These are phyloP conservation scores for Eustoma russellianum DNA, from an alignment of 257 asterid genomes.

Conservation along the genomic window DNA sequence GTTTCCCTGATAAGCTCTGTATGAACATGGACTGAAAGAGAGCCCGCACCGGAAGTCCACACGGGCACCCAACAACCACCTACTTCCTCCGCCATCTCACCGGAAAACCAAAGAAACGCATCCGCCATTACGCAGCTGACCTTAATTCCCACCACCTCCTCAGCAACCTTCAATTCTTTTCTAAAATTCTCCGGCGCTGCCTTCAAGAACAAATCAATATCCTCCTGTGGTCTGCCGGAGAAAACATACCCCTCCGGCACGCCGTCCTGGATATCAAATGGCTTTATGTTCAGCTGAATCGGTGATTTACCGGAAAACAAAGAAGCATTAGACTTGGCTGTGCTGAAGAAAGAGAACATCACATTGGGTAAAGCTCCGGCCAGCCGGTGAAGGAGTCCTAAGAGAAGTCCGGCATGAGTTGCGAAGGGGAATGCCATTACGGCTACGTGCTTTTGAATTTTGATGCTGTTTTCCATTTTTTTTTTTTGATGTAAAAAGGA, in stretches of 20 bases:
- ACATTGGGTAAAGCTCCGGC: constrained; percentile 27
- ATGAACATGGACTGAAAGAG: constrained; percentile 33
- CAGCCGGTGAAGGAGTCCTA: constrained; percentile 32
- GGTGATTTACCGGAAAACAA: neutral
- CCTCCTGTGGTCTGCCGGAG: constrained; percentile 23
- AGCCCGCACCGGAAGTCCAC: constrained; percentile 38
- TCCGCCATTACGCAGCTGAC: constrained; percentile 41
- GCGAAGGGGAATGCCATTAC: constrained; percentile 53
- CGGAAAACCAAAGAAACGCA: constrained; percentile 41
- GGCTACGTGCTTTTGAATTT: constrained; percentile 23
- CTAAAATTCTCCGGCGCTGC: constrained; percentile 28
- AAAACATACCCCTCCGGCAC: constrained; percentile 20
- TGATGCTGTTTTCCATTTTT: neutral
- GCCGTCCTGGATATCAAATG: constrained; percentile 29
- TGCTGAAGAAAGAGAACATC: constrained; percentile 31
- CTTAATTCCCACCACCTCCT: constrained; percentile 23
- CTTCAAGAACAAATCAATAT: constrained; percentile 26
- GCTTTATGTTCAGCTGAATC: constrained; percentile 16
- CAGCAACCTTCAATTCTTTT: constrained; percentile 22
- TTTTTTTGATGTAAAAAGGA: too few relatives aligned
- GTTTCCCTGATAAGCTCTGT: constrained; percentile 30
- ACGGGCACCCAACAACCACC: constrained; percentile 40
- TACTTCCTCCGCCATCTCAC: constrained; percentile 25
- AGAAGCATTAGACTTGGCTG: constrained; percentile 23
- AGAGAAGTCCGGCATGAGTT: constrained; percentile 41